Conservation (phyloP, 2,329 filamentous ascomycete genomes). For the Davidsoniella australis region DNA sequence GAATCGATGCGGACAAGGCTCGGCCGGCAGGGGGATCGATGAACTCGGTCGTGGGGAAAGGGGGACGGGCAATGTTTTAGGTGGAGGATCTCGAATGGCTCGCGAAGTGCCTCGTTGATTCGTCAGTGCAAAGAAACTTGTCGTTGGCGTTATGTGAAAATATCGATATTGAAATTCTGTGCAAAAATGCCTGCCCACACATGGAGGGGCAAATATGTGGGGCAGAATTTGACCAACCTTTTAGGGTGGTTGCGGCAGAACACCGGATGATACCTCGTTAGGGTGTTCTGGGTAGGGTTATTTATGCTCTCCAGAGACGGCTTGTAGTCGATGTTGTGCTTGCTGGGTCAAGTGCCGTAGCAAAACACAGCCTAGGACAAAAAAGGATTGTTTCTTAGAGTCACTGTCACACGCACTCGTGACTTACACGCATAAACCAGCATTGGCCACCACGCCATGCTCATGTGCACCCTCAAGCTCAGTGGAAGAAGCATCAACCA, state of each 20-base stretch:
- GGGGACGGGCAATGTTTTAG: no score
- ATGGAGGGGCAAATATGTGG: constrained; percentile 13
- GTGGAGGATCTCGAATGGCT: constrained; percentile 8
- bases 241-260: constrained; percentile 11
- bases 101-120: constrained; percentile 1
- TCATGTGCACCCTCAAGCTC: no score
- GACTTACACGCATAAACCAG: no score
- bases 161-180: constrained; percentile 13
- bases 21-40: neutral
- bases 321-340: neutral
- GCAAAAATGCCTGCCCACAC: constrained; percentile 4
- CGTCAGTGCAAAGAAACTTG: neutral
- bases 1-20: neutral
- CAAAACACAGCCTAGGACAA: neutral
- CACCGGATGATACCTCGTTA: neutral
- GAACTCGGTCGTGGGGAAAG: neutral
- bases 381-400: no score
- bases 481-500: no score
- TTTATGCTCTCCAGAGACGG: neutral
- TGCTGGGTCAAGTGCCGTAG: neutral
- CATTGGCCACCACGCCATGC: no score
- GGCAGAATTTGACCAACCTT: constrained; percentile 9
- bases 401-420: no score
- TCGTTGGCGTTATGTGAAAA: constrained; percentile 6
- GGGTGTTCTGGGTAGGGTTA: neutral